phyloP scores from a whole-genome alignment of 164 flowering plant genomes.

The Berberis vulgaris region DNA sequence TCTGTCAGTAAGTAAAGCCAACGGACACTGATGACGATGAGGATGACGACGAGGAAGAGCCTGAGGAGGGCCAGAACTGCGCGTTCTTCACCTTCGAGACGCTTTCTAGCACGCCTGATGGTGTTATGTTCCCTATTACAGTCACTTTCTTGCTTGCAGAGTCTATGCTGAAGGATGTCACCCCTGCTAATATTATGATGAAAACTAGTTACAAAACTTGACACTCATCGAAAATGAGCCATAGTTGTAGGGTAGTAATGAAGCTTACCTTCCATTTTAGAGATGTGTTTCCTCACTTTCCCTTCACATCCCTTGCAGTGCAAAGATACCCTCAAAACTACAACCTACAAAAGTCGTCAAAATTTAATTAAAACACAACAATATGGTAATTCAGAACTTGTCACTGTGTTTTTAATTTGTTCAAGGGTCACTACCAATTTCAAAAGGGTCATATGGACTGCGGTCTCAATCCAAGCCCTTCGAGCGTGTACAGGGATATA shows the following conservation, averaged over 20 bases:
- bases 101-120: constrained; percentile 63
- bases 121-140: constrained; percentile 68
- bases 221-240: not conserved
- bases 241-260: not conserved
- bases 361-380: not conserved
- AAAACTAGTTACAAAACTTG: not conserved
- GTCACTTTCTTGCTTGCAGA: constrained; percentile 77
- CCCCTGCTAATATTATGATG: constrained; percentile 44
- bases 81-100: constrained; percentile 83
- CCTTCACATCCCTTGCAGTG: constrained; percentile 98
- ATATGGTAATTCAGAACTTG: not conserved
- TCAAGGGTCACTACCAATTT: too few species aligned
- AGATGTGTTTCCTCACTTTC: constrained; percentile 82
- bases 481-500: too few species aligned
- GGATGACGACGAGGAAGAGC: constrained; percentile 23
- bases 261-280: constrained; percentile 77
- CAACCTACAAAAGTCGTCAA: constrained; percentile 45
- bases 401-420: too few species aligned
- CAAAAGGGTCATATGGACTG: too few species aligned
- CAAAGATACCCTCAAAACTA: constrained; percentile 78
- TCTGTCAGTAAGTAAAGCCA: constrained; percentile 3
- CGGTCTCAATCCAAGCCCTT: too few species aligned
- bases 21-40: constrained; percentile 25
- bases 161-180: constrained; percentile 76
- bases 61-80: constrained; percentile 65